These are phyloP conservation scores for Zelopaecilomyces penicillatus DNA, from an alignment of 2,329 filamentous ascomycete species.

Conservation along the genomic window DNA sequence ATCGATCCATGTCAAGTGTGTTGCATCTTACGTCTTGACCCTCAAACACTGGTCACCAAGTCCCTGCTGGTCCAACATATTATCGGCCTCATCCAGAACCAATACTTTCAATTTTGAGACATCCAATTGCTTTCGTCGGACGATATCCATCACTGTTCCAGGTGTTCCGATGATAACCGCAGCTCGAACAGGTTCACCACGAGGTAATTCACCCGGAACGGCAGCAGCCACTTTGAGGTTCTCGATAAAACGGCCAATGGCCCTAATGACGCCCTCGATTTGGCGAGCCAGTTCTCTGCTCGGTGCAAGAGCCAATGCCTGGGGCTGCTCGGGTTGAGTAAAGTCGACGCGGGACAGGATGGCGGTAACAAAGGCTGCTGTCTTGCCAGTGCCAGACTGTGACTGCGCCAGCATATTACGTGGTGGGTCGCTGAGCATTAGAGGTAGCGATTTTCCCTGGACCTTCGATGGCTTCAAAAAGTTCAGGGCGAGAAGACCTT, in stretches of 20 bases:
- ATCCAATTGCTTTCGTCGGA: constrained; percentile 69
- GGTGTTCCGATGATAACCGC: constrained; percentile 89
- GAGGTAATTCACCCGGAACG: constrained; percentile 67
- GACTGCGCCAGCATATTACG: constrained; percentile 95
- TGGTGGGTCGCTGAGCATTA: constrained; percentile 80
- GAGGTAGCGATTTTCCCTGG: constrained; percentile 85
- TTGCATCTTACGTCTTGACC: constrained; percentile 60
- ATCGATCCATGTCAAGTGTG: neutral
- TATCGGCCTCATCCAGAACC: constrained; percentile 94
- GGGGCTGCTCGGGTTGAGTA: constrained; percentile 57
- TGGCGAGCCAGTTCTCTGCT: constrained; percentile 92
- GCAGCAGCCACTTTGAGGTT: constrained; percentile 71
- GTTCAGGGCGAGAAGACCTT: constrained; percentile 71
- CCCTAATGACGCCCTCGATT: constrained; percentile 75
- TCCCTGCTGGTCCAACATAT: constrained; percentile 95
- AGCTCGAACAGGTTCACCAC: constrained; percentile 60
- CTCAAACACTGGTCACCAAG: constrained; percentile 90
- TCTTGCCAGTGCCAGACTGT: constrained; percentile 98
- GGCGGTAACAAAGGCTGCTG: constrained; percentile 89
- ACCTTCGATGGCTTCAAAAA: constrained; percentile 97
- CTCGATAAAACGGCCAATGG: constrained; percentile 77
- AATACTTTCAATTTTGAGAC: constrained; percentile 65
- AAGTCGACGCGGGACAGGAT: constrained; percentile 82
- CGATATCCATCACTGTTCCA: constrained; percentile 82
- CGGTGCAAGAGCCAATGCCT: constrained; percentile 82